phyloP scores from a whole-genome alignment of 1,284 basidiomycete genomes.

The Sporisorium scitamineum region DNA sequence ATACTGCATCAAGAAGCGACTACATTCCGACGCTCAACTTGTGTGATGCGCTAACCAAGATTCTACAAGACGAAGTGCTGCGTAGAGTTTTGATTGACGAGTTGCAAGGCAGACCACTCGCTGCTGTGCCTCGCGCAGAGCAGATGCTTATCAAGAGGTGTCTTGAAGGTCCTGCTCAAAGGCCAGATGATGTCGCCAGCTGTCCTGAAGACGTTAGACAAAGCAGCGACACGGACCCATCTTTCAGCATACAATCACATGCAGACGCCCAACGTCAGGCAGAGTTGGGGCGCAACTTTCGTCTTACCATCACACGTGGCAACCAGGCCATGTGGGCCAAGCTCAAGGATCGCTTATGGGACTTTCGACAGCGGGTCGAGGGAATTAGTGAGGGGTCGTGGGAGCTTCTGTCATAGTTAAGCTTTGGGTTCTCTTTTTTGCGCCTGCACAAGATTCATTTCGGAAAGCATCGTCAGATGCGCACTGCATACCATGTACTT shows the following conservation, averaged over 20 bases:
- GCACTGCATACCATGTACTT: no score
- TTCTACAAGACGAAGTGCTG: constrained; percentile 25
- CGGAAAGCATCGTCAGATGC: background rate
- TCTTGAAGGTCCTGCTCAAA: constrained; percentile 9
- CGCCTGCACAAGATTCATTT: background rate
- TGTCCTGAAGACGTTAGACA: background rate
- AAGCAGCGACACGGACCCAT: background rate
- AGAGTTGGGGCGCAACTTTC: constrained; percentile 19
- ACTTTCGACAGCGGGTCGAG: constrained; percentile 57
- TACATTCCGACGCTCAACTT: constrained; percentile 20
- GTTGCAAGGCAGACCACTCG: constrained; percentile 35
- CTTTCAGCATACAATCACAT: background rate
- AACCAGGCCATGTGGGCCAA: constrained; percentile 62
- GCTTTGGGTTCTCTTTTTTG: no score
- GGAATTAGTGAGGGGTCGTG: constrained; percentile 49
- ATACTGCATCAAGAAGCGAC: background rate
- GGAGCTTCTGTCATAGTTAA: constrained; percentile 39
- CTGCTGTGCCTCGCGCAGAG: constrained; percentile 18
- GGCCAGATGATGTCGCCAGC: background rate
- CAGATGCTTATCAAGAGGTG: constrained; percentile 21
- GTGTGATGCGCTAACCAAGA: constrained; percentile 31
- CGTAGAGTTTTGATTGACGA: constrained; percentile 34
- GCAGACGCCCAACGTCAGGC: constrained; percentile 4
- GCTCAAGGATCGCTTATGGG: constrained; percentile 58
- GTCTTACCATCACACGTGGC: constrained; percentile 50